phyloP scores from a whole-genome alignment of 2,329 filamentous ascomycete species.

The Fusarium lyarnte region DNA sequence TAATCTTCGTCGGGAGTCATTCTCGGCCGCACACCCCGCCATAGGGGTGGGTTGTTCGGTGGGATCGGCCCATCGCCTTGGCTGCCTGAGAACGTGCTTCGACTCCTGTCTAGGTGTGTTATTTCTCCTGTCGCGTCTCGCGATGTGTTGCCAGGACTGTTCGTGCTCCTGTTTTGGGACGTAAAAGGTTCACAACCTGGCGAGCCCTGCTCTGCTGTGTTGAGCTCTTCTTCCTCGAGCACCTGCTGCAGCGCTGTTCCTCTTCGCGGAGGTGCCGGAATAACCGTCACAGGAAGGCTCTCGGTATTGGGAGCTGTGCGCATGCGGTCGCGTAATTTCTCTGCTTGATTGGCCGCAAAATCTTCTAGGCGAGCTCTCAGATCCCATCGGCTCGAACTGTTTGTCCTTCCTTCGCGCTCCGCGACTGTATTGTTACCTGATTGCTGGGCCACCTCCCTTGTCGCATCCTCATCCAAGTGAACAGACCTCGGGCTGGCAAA shows the following conservation, averaged over 20 bases:
- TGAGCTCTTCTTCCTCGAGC: conserved; percentile 61
- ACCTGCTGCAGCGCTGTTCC: conserved; percentile 66
- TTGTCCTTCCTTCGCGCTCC: conserved; percentile 10
- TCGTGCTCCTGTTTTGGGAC: conserved; percentile 28
- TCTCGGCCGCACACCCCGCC: conserved; percentile 53
- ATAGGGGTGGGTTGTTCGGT: conserved; percentile 52
- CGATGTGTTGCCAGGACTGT: conserved; percentile 40
- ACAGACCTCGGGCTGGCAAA: conserved; percentile 26
- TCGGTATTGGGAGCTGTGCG: conserved; percentile 64
- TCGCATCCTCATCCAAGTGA: conserved; percentile 21
- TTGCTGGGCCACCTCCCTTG: conserved; percentile 6
- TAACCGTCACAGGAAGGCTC: conserved; percentile 66
- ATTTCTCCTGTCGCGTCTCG: conserved; percentile 38
- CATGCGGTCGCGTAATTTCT: conserved; percentile 66
- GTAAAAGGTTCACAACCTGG: conserved; percentile 10
- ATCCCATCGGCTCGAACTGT: conserved; percentile 60
- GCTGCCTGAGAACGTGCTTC: conserved; percentile 38
- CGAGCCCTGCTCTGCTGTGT: conserved; percentile 28
- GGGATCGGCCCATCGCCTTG: conserved; percentile 44
- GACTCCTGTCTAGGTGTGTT: conserved; percentile 31
- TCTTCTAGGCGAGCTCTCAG: conserved; percentile 66
- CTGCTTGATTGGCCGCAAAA: conserved; percentile 69
- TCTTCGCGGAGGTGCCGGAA: conserved; percentile 68
- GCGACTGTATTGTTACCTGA: conserved; percentile 5
- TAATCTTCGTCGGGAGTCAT: conserved; percentile 48